Conservation (phyloP, 1,139 yeast species). For the Taphrina wiesneri region DNA sequence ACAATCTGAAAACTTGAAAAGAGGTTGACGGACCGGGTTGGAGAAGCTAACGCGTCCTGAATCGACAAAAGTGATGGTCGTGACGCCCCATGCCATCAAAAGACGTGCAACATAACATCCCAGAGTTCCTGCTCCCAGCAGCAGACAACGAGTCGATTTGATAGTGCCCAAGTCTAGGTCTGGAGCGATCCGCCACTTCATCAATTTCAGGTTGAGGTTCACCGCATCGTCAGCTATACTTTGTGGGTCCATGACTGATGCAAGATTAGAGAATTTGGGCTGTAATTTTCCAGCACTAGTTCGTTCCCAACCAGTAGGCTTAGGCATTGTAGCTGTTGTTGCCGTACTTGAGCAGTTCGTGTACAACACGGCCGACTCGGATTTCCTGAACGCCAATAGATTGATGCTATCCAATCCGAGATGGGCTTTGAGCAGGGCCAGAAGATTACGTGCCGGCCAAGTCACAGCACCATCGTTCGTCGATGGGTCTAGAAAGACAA, state of each 20-base stretch:
- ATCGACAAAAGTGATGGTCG: slow-evolving; percentile 82
- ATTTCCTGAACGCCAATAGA: slow-evolving; percentile 47
- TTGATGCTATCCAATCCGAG: slow-evolving; percentile 49
- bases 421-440: slow-evolving; percentile 54
- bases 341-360: not conserved
- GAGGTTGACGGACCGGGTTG: slow-evolving; percentile 92
- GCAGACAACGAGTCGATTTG: slow-evolving; percentile 60
- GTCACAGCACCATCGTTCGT: slow-evolving; percentile 52
- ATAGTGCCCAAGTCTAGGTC: slow-evolving; percentile 67
- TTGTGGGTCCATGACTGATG: slow-evolving; percentile 73
- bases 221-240: slow-evolving; percentile 88
- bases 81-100: slow-evolving; percentile 90
- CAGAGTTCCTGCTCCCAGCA: slow-evolving; percentile 94
- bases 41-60: slow-evolving; percentile 85
- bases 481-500: slow-evolving; percentile 67
- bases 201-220: slow-evolving; percentile 80
- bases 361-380: slow-evolving; percentile 13
- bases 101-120: slow-evolving; percentile 90
- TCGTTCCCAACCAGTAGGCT: slow-evolving; percentile 84
- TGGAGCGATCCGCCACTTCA: slow-evolving; percentile 97
- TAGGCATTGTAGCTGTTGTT: not conserved
- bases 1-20: slow-evolving; percentile 76
- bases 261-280: slow-evolving; percentile 81
- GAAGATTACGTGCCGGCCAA: slow-evolving; percentile 64
- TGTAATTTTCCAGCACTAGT: slow-evolving; percentile 62